Evolutionary conservation across 495 filamentous ascomycete species (phyloP), one percentile per base, ranked within the genome.

Genomic region (Aspergillus cavernicola): DNA sequence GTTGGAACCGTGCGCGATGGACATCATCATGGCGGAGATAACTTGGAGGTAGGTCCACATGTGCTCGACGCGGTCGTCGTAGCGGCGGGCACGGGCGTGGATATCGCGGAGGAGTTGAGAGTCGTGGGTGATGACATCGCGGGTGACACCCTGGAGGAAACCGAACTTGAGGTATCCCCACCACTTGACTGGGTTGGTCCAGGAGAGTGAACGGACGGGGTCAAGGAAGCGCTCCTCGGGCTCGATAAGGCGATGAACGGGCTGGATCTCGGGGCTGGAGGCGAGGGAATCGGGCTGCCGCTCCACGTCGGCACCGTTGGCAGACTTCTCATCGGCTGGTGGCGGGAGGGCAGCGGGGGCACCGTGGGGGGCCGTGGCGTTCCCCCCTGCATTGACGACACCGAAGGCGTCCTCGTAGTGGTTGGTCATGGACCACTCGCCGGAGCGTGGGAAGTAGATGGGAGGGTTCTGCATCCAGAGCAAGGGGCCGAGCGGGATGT

Each of bases 1-100:
- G 69, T 90, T 90, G 50, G 85, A 81, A 36, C 87, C 87, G 66
- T 90, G 87, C 0, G 85, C 80, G 54, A 90, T 87, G 12, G 84
- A 88, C 41, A 83, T 81, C 29, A 84, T 84, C 61, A 79, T 78
- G 47, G 87, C 87, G 4, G 82, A 85, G 38, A 85, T 60, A 40
- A 89, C 69, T 66, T 89, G 86, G 57, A 84, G 74, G 73, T 84
- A 88, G 13, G 83, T 83, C 69, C 82, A 88, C 15, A 80, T 74
- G 66, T 88, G 82, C 65, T 89, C 86, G 65, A 83, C 80, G 56
- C 79, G 76, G 72, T 88, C 86, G 67, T 86, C 81, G 67, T 82
- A 89, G 49, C 83, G 79, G 47, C 71, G 68, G 20, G 82, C 84
- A 23, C 78, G 78, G 42, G 83, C 81, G 60, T 85, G 80, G 38